Evolutionary conservation across 129 eudicot genomes (phyloP).

Genomic region (Flaveria linearis): DNA sequence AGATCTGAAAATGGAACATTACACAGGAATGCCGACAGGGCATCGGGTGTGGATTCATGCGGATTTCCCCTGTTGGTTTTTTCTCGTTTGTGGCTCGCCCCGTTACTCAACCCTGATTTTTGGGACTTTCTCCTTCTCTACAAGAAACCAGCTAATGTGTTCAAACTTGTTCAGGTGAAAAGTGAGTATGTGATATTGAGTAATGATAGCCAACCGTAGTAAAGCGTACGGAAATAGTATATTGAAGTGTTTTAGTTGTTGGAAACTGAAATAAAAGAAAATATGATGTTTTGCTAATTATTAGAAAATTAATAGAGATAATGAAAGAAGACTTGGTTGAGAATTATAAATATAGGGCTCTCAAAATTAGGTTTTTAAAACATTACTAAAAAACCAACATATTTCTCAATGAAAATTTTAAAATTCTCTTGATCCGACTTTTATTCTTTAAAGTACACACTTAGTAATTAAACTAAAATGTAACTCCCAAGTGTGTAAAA

Average conservation of each 20-base stretch:
- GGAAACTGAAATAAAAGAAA: no score
- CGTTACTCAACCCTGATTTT: constrained; percentile 61
- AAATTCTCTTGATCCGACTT: no score
- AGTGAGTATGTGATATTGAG: not conserved
- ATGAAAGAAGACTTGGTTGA: not conserved
- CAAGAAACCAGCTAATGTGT: constrained; percentile 13
- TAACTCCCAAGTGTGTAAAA: not conserved
- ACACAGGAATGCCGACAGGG: constrained; percentile 65
- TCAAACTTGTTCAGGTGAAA: not conserved
- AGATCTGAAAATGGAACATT: constrained; percentile 41
- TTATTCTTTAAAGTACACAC: no score
- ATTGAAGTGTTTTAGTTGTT: no score
- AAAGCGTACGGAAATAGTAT: not conserved
- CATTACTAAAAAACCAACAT: no score
- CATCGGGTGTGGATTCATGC: constrained; percentile 66
- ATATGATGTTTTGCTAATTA: not conserved
- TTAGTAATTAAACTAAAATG: no score
- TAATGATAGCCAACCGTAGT: not conserved
- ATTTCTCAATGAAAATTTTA: no score
- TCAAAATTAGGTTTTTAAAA: no score
- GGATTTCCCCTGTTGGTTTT: constrained; percentile 29
- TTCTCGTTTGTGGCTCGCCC: constrained; percentile 43
- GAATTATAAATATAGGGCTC: not conserved
- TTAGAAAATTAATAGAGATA: not conserved
- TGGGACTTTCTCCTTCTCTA: constrained; percentile 69